Evolutionary conservation across 306 rosid genomes (phyloP).

Genomic region (Myrica gale): DNA sequence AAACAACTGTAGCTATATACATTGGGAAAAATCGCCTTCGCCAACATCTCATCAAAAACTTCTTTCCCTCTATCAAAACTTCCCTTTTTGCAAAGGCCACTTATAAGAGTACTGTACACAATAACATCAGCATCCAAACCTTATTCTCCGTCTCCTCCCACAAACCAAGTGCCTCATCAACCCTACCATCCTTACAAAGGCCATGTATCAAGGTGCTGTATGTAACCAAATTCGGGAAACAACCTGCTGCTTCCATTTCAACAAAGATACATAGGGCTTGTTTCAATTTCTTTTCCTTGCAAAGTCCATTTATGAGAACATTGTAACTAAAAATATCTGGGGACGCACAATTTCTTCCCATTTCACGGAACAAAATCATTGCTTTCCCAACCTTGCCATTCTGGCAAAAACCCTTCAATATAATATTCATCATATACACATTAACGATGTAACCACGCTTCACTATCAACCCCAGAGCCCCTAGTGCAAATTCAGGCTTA

Average conservation of each 20-base stretch:
- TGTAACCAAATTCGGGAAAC: constrained; percentile 49
- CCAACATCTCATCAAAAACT: constrained; percentile 62
- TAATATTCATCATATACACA: constrained; percentile 43
- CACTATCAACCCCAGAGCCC: constrained; percentile 55
- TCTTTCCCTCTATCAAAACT: constrained; percentile 46
- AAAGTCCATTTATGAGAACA: constrained; percentile 55
- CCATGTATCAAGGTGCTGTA: constrained; percentile 56
- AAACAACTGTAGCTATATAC: constrained; percentile 62
- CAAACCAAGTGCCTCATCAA: constrained; percentile 50
- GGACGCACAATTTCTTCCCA: constrained; percentile 39
- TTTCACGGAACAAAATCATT: constrained; percentile 7
- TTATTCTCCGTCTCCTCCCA: constrained; percentile 63
- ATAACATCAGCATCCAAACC: constrained; percentile 53
- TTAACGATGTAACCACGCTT: constrained; percentile 57
- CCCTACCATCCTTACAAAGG: constrained; percentile 55
- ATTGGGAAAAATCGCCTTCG: constrained; percentile 56
- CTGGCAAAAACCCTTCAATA: constrained; percentile 58
- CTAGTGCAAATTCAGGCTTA: constrained; percentile 42
- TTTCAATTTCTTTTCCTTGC: constrained; percentile 53
- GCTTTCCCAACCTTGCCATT: constrained; percentile 50
- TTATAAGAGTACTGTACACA: constrained; percentile 50
- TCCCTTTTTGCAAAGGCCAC: constrained; percentile 55
- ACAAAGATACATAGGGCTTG: constrained; percentile 58
- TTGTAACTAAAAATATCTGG: constrained; percentile 58
- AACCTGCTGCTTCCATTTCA: constrained; percentile 52